Base-by-base conservation (phyloP, 768 basidiomycete species). In the Tricholomella constricta region DNA sequence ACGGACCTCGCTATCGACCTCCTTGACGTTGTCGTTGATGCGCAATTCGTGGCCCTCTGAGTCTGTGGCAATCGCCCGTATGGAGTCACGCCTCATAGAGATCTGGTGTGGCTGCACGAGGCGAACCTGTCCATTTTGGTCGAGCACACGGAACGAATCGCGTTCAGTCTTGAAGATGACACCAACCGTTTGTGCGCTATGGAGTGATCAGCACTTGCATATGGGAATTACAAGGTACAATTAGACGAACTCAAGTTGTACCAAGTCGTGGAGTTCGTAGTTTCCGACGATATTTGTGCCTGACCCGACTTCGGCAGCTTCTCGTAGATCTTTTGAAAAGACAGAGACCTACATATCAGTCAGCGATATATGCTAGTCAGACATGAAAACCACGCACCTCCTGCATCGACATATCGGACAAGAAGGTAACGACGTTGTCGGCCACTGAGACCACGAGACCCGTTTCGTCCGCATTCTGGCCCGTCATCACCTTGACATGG, bases 111-210 rank as follows among this genome's bases (percentile, higher is more conserved):
- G 94, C 63, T 91, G 88, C 4, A 98, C 89, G 6, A 89, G 78
- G 14, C 93, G 89, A 14, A 91, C 82, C 72, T 92, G 87, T 1
- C 94, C 92, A 60, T 92, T 88, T 66, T 98, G 97, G 64, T 98
- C 96, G 46, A 99, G 78, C 2, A 99, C 89, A 51, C 94, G 91
- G 83, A 99, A 94, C 7, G 93, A 86, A 65, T 94, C 93, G 12
- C 94, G 86, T 67, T 98, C 97, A 1, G 94, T 95, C 69, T 96
- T 95, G 81, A 89, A 97, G 58, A 98, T 97, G 54, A 98, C 93
- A 67, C 94, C 97, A 31, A 94, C 93, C 4, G 94, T 96, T 68
- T 94, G 91, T 26, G 84, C 80, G 69, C 94, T 98, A 61, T 25
- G 40, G 14, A 42, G 26, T 9, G 36, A 63, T 59, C 52, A 58